Base-by-base conservation (phyloP, 805 yeast species). In the Hanseniaspora thailandica region DNA sequence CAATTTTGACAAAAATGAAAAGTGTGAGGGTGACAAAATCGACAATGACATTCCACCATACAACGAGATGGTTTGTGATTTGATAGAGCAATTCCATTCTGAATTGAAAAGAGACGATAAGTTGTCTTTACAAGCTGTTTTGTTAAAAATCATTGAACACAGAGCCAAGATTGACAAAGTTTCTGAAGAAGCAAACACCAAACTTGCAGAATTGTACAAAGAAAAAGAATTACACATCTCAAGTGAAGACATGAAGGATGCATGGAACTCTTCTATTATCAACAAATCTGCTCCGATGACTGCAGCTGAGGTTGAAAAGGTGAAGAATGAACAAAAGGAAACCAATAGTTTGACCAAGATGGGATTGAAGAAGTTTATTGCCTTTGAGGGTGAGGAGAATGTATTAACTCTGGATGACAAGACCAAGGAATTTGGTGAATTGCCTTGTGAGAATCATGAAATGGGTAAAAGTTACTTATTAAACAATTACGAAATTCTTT, bases 1-100 rank as follows among this genome's bases (percentile, higher is more conserved):
- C 1, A 69, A 74, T 19, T 85, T 82, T 62, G 88, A 83, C 63
- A 68, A 73, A 36, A 53, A 57, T 13, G 86, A 82, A 59, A 81
- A 74, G 61, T 80, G 84, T 50, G 70, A 56, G 19, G 70, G 69
- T 4, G 69, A 66, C 13, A 69, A 69, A 30, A 76, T 69, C 61
- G 69, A 75, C 62, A 69, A 68, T 57, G 65, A 74, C 68, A 66
- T 71, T 68, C 69, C 88, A 22, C 76, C 88, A 2, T 89, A 86
- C 63, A 84, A 83, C 63, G 97, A 88, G 62, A 89, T 90, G 97
- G 80, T 90, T 47, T 95, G 85, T 65, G 95, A 87, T 65, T 73
- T 94, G 60, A 76, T 90, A 60, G 76, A 76, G n/a, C 96, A 87
- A 64, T 72, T 89, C 58, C 76, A 73, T 45, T 76, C 73, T 17